Conservation (phyloP, 2,329 filamentous ascomycete genomes). For the Colletotrichum sp. region DNA sequence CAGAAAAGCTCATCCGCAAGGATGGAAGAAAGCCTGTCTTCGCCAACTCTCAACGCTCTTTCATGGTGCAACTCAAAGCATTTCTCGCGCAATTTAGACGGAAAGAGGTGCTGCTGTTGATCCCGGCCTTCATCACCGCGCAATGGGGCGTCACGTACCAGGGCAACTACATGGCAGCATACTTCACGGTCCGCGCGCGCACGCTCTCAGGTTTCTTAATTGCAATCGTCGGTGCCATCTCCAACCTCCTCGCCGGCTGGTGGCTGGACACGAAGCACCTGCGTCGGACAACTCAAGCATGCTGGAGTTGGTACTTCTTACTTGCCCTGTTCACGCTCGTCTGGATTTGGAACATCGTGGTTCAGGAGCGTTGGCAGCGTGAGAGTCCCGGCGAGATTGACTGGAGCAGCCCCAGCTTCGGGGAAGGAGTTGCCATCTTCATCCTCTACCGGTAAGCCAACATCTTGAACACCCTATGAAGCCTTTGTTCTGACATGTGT, state of each 20-base stretch:
- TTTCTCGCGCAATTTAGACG: conserved; percentile 10
- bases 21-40: conserved; percentile 33
- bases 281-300: conserved; percentile 6
- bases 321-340: conserved; percentile 4
- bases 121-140: conserved; percentile 21
- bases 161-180: conserved; percentile 23
- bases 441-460: conserved; percentile 54
- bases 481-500: background rate
- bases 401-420: conserved; percentile 47
- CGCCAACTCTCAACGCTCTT: conserved; percentile 34
- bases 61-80: background rate
- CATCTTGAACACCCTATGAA: conserved; percentile 16
- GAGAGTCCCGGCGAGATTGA: conserved; percentile 43
- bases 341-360: conserved; percentile 16
- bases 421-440: conserved; percentile 51
- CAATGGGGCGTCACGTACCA: conserved; percentile 24
- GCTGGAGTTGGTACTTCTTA: conserved; percentile 16
- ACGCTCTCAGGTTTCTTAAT: conserved; percentile 34
- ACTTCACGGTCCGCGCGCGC: conserved; percentile 18
- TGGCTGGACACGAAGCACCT: conserved; percentile 17
- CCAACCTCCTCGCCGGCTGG: conserved; percentile 16
- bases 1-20: conserved; percentile 46
- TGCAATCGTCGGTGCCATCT: conserved; percentile 40
- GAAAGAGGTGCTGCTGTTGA: conserved; percentile 14
- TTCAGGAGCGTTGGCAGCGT: conserved; percentile 14